These are phyloP conservation scores for Prorocentrum cordatum DNA, from an alignment of 169 alveolate species.

Conservation along the genomic window DNA sequence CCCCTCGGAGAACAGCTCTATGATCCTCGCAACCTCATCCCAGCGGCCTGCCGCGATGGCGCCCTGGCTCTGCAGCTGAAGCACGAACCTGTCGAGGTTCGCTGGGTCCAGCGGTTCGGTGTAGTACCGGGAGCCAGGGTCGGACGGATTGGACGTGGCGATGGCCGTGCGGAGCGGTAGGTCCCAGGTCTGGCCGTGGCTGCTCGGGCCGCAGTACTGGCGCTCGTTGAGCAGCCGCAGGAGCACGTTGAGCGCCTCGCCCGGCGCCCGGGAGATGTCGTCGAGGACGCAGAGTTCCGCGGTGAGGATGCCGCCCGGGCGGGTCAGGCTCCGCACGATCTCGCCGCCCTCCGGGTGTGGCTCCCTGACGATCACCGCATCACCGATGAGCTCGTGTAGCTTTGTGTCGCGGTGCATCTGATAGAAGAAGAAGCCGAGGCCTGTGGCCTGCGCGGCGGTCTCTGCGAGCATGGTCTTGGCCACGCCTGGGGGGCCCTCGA, in stretches of 20 bases:
- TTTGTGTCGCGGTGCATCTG: slow-evolving; percentile 57
- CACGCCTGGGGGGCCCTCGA: slow-evolving; percentile 61
- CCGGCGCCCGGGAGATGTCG: slow-evolving; percentile 55
- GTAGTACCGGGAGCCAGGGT: slow-evolving; percentile 35
- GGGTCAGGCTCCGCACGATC: slow-evolving; percentile 33
- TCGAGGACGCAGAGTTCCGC: slow-evolving; percentile 50
- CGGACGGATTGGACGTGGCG: slow-evolving; percentile 39
- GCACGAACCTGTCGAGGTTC: slow-evolving; percentile 16
- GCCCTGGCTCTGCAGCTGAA: slow-evolving; percentile 26
- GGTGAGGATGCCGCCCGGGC: slow-evolving; percentile 51
- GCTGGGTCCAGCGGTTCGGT: slow-evolving; percentile 49
- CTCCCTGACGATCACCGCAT: slow-evolving; percentile 24
- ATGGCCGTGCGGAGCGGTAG: slow-evolving; percentile 26
- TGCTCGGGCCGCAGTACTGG: slow-evolving; percentile 34
- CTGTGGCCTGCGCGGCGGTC: slow-evolving; percentile 22
- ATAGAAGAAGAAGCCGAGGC: slow-evolving; percentile 29
- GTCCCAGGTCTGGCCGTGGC: not conserved
- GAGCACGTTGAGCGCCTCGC: slow-evolving; percentile 27
- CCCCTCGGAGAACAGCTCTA: slow-evolving; percentile 26
- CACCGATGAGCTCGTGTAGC: slow-evolving; percentile 51
- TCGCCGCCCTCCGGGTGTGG: slow-evolving; percentile 36
- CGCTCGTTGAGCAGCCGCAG: slow-evolving; percentile 38
- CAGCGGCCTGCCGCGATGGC: slow-evolving; percentile 35
- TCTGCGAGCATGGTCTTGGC: slow-evolving; percentile 53
- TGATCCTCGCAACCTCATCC: slow-evolving; percentile 40